Evolutionary conservation across 768 basidiomycete species (phyloP).

Genomic region (Macrolepiota albuminosa): DNA sequence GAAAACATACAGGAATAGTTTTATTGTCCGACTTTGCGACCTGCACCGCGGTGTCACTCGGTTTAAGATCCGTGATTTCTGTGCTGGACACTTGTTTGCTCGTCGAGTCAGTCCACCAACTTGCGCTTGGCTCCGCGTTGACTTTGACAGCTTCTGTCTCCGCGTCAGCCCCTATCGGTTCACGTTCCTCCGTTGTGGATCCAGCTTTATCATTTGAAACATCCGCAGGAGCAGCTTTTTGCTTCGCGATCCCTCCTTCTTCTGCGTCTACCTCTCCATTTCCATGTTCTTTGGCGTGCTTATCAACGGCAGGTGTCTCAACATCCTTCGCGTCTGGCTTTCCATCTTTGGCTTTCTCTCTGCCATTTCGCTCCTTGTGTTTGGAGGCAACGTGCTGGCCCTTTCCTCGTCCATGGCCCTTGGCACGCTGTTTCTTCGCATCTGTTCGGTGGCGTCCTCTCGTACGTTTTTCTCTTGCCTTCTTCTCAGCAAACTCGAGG

Average conservation of each 20-base stretch:
- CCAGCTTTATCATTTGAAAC: not conserved
- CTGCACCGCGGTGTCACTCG: not conserved
- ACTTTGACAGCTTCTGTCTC: not conserved
- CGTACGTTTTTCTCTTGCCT: constrained; percentile 15
- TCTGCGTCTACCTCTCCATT: not conserved
- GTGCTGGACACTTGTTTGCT: not conserved
- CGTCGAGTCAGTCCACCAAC: not conserved
- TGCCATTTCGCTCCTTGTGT: not conserved
- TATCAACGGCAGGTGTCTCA: not conserved
- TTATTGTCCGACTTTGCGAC: not conserved
- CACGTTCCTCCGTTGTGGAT: not conserved
- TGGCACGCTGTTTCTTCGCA: constrained; percentile 7
- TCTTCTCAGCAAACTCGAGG: constrained; percentile 17
- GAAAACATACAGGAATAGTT: not conserved
- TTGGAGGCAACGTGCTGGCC: constrained; percentile 1
- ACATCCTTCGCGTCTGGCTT: not conserved
- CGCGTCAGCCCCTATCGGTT: not conserved
- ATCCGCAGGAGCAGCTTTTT: no score
- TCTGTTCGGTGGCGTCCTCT: constrained; percentile 7
- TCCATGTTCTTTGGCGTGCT: not conserved
- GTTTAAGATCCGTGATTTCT: not conserved
- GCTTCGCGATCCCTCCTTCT: not conserved
- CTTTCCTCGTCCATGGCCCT: constrained; percentile 12
- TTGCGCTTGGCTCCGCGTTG: not conserved
- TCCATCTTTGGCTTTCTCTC: not conserved